Evolutionary conservation across 208 protist genomes (phyloP), one percentile per base, ranked within the genome.

Genomic region (Leishmania arabica): DNA sequence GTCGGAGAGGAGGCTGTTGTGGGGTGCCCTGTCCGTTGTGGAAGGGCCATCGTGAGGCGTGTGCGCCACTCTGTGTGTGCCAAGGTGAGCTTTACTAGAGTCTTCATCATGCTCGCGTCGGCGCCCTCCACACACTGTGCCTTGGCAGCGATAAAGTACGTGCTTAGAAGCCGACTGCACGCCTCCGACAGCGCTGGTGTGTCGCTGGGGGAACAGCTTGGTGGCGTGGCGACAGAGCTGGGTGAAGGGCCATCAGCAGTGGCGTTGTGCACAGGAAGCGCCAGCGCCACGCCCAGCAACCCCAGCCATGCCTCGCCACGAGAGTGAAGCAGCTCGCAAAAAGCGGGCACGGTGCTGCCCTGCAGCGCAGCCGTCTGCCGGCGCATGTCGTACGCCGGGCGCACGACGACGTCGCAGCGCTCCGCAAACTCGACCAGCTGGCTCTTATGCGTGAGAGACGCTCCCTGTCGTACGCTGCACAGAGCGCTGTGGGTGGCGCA

Each of bases 131-230:
- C 74, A 53, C 84, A 92, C 2, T 85, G 75, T 1, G 89, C 87
- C 81, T 95, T 92, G 64, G 91, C 92, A 4, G 88, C 81, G 51
- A 95, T 62, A 77, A 96, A 96, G 85, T 95, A 97, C 7, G 82
- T 69, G 73, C 87, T 91, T 17, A 97, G 87, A 0, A 97, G 82
- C 6, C 73, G 58, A 19, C 86, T 86, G 76, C 90, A 94, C 42
- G 75, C 60, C 74, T 76, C 68, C n/a, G 89, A 92, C 31, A 95
- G 74, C n/a, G 79, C 80, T 19, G 94, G 92, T 27, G 80, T 37
- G 54, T 56, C n/a, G 37, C 47, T 21, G 7, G 21, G 49, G 53
- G 70, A 47, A 3, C 17, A 47, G 75, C n/a, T 73, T 73, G 69
- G 34, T 53, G 40, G 24, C 27, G 40, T 37, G 69, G 24, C 24